Conservation (phyloP, 176 grass and related monocot genomes). For the Rhipidocladum racemiflorum region DNA sequence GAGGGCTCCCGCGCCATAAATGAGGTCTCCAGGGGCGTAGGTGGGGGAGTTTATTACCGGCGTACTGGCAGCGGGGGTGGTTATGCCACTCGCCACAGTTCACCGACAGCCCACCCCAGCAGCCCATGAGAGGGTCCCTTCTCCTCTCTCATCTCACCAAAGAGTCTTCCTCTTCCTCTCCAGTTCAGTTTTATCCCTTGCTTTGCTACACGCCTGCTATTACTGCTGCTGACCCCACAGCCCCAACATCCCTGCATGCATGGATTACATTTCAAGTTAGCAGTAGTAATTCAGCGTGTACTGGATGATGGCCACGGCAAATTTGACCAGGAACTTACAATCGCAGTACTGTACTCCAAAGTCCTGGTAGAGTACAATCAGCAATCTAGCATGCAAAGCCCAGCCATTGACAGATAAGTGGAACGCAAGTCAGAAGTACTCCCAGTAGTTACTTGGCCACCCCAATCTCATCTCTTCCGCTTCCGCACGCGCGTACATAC, state of each 20-base stretch:
- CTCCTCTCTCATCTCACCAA: background rate
- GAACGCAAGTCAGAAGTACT: constrained; percentile 37
- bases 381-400: background rate
- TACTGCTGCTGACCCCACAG: background rate
- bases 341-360: background rate
- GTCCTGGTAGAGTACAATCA: background rate
- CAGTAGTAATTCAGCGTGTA: background rate
- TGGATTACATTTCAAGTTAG: constrained; percentile 15
- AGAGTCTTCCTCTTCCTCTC: background rate
- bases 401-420: constrained; percentile 18
- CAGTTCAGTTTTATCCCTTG: constrained; percentile 21
- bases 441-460: constrained; percentile 22
- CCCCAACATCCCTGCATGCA: background rate
- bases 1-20: constrained; percentile 41
- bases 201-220: constrained; percentile 10
- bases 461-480: background rate
- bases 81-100: constrained; percentile 38
- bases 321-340: constrained; percentile 1
- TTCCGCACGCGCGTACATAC: background rate
- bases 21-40: constrained; percentile 55
- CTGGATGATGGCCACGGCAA: background rate
- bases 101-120: constrained; percentile 62
- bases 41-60: constrained; percentile 76
- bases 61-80: constrained; percentile 49
- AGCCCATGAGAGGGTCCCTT: constrained; percentile 25